Evolutionary conservation across 2,329 filamentous ascomycete species (phyloP).

Genomic region (Mycocentrospora acerina): DNA sequence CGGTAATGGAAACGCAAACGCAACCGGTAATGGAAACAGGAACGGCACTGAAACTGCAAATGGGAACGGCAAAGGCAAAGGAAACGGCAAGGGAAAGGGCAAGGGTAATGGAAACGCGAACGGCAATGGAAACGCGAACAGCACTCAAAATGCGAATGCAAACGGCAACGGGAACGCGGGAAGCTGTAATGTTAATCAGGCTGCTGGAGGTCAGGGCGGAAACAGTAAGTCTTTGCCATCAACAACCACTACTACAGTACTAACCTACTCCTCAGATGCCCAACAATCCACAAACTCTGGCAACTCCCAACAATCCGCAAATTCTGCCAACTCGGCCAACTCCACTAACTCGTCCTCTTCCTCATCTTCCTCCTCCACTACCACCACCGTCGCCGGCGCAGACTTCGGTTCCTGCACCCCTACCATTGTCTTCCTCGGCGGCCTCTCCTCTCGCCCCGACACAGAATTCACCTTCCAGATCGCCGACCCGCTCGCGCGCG

Average conservation of each 20-base stretch:
- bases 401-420: constrained; percentile 43
- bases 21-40: constrained; percentile 12
- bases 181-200: too few species aligned
- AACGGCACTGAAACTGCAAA: constrained; percentile 21
- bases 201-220: too few species aligned
- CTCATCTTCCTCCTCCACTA: too few species aligned
- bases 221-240: too few species aligned
- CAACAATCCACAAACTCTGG: too few species aligned
- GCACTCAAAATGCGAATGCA: constrained; percentile 7
- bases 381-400: constrained; percentile 17
- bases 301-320: constrained; percentile 12
- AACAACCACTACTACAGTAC: too few species aligned
- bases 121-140: constrained; percentile 4
- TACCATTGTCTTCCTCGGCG: constrained; percentile 63
- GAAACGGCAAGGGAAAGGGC: constrained; percentile 2
- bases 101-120: constrained; percentile 1
- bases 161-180: constrained; percentile 10
- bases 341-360: too few species aligned
- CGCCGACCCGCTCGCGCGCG: constrained; percentile 60
- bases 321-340: too few species aligned
- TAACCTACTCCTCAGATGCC: too few species aligned
- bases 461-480: constrained; percentile 69
- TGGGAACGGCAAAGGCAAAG: constrained; percentile 9
- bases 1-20: constrained; percentile 11
- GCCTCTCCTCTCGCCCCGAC: constrained; percentile 53